Evolutionary conservation across 805 yeast genomes (phyloP), one percentile per base, ranked within the genome.

Genomic region (Starmerella apis): DNA sequence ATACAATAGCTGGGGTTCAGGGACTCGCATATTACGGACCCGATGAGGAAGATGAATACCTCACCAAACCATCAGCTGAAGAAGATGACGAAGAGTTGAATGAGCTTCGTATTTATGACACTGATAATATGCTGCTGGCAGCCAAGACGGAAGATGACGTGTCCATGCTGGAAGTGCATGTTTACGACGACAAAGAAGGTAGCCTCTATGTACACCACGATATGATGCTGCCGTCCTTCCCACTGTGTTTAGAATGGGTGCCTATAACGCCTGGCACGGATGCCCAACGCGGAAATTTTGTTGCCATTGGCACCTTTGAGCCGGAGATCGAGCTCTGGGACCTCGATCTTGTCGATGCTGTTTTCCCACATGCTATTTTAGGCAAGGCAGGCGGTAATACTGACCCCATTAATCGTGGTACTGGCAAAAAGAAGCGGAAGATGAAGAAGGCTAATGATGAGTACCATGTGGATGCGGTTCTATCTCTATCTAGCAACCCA

Each of bases 271-370:
- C 58, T 0, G 46, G 49, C 1, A 18, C 47, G 3, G 59, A 67
- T 13, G 70, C 71, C 31, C 75, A 78, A 53, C 68, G 79, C 27
- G 96, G 94, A 10, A 92, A 87, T 67, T 87, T 86, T 67, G 97
- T 94, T 2, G 98, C 98, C 13, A 73, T 92, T 56, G 97, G 97
- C 63, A 85, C 97, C 2, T 90, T 92, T 65, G 97, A 90, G 60
- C 98, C 98, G 36, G 94, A 84, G 63, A 90, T 92, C 66, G 98
- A 92, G 69, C 76, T 92, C 54, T 92, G 97, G 97, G 87, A 92
- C 67, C 71, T 92, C 61, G 98, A 92, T 65, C 80, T 82, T 56
- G 72, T 90, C 31, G 97, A 92, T 59, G 86, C 86, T 61, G 90
- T 95, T 24, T 90, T 85, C 75, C 98, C 98, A 13, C 95, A 88